Evolutionary conservation across 116 monocot genomes (phyloP).

Genomic region (Zostera marina): DNA sequence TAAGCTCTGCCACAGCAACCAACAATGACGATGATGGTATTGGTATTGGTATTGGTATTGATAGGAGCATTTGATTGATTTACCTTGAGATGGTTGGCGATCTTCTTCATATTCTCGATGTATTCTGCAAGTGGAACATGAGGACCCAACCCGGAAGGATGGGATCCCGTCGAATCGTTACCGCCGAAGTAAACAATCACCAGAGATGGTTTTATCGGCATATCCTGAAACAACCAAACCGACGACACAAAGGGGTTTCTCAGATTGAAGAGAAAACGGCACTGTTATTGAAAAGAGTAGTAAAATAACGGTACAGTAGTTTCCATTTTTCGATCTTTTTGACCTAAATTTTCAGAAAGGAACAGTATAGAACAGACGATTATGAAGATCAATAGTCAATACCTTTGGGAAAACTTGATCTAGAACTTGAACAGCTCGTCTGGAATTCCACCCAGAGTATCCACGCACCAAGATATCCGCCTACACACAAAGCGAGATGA

Average conservation of each 20-base stretch:
- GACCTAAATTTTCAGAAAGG: background rate
- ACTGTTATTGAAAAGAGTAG: too few relatives aligned
- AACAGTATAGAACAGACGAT: background rate
- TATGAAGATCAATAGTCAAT: background rate
- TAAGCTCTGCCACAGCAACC: constrained; percentile 36
- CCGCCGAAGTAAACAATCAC: constrained; percentile 91
- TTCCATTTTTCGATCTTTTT: background rate
- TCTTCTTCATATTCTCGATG: constrained; percentile 67
- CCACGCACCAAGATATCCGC: constrained; percentile 82
- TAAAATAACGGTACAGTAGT: background rate
- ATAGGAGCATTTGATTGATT: background rate
- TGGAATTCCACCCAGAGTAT: constrained; percentile 82
- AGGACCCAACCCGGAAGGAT: constrained; percentile 66
- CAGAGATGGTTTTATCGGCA: constrained; percentile 57
- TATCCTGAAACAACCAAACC: constrained; percentile 27
- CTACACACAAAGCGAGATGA: constrained; percentile 14
- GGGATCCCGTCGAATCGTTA: constrained; percentile 67
- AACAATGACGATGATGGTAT: background rate
- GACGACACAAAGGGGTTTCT: background rate
- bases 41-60: background rate
- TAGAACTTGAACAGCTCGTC: constrained; percentile 61
- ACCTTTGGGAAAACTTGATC: constrained; percentile 81
- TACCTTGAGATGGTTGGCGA: constrained; percentile 68
- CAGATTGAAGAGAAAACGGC: background rate
- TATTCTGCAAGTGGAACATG: constrained; percentile 85